Conservation (phyloP, 371 early-diverging fungal genomes). For the Lichtheimia corymbifera region DNA sequence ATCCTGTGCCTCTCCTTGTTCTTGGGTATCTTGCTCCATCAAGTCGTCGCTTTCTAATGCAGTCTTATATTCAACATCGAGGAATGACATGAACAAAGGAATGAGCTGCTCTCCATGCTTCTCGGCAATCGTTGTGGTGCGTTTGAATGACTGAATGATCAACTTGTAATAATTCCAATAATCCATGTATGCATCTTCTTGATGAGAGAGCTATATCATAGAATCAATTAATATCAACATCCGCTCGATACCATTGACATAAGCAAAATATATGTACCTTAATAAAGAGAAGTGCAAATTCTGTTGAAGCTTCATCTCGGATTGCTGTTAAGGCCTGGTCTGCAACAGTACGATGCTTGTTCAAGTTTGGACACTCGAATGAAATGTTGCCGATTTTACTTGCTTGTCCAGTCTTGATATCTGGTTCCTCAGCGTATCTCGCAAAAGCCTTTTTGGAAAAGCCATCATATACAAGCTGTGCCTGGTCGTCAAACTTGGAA, state of each 20-base stretch:
- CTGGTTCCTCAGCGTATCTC: constrained; percentile 21
- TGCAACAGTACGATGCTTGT: constrained; percentile 38
- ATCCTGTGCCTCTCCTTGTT: constrained; percentile 23
- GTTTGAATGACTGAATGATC: constrained; percentile 68
- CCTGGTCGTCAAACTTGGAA: constrained; percentile 59
- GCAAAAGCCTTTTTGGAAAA: constrained; percentile 37
- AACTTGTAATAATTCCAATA: constrained; percentile 76
- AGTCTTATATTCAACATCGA: constrained; percentile 60
- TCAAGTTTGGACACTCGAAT: constrained; percentile 60
- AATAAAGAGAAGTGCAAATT: constrained; percentile 8
- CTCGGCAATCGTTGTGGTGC: constrained; percentile 71
- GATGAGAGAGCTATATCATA: constrained; percentile 26
- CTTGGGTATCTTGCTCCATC: constrained; percentile 29
- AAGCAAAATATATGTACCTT: constrained; percentile 2
- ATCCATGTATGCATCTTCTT: constrained; percentile 63
- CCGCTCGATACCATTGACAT: not conserved
- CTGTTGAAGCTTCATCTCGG: constrained; percentile 10
- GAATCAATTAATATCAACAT: not conserved
- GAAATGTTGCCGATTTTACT: constrained; percentile 55
- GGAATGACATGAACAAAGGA: constrained; percentile 74
- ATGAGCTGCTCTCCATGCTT: constrained; percentile 70
- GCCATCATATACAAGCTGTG: constrained; percentile 55
- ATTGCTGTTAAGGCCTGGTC: constrained; percentile 42
- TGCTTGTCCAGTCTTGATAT: constrained; percentile 27
- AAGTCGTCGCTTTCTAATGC: constrained; percentile 43